These are phyloP conservation scores for Cupressus sempervirens DNA, from an alignment of 75 land plant genomes.

Conservation along the genomic window DNA sequence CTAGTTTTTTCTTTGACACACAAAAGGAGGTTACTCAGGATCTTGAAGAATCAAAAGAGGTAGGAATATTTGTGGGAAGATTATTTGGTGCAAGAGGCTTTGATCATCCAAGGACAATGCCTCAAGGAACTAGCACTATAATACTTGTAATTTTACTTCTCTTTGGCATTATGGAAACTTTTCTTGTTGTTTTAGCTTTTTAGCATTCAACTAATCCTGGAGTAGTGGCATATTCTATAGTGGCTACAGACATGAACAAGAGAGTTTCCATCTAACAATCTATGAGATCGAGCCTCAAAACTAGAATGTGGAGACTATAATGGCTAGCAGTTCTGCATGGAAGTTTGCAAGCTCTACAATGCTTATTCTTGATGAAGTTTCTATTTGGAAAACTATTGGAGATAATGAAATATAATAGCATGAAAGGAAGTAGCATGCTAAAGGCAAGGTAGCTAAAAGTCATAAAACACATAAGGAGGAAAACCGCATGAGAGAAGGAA, in stretches of 20 bases:
- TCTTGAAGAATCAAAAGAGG: slow-evolving; percentile 19
- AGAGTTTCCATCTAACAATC: slow-evolving; percentile 23
- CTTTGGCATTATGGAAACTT: slow-evolving; percentile 15
- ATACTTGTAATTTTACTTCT: slow-evolving; percentile 22
- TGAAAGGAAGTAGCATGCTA: no score
- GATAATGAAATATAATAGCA: no score
- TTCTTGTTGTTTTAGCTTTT: slow-evolving; percentile 25
- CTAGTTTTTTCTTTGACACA: slow-evolving; percentile 10
- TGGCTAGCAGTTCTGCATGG: slow-evolving; percentile 33
- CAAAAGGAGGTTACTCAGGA: slow-evolving; percentile 7
- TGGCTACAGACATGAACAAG: slow-evolving; percentile 30
- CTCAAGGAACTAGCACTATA: slow-evolving; percentile 22
- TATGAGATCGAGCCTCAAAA: slow-evolving; percentile 23
- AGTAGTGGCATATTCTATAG: slow-evolving; percentile 32
- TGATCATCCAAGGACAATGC: slow-evolving; percentile 27
- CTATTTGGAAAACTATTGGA: slow-evolving; percentile 30
- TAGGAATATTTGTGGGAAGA: slow-evolving; percentile 25
- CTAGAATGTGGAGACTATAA: slow-evolving; percentile 23
- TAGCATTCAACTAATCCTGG: slow-evolving; percentile 31
- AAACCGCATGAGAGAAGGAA: no score
- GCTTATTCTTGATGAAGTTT: slow-evolving; percentile 26
- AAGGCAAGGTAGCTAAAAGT: no score
- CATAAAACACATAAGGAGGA: no score
- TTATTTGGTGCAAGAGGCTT: slow-evolving; percentile 31
- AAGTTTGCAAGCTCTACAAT: slow-evolving; percentile 16